These are phyloP conservation scores for Thoreauomyces humboldtii DNA, from an alignment of 192 early-diverging fungal genomes.

Conservation along the genomic window DNA sequence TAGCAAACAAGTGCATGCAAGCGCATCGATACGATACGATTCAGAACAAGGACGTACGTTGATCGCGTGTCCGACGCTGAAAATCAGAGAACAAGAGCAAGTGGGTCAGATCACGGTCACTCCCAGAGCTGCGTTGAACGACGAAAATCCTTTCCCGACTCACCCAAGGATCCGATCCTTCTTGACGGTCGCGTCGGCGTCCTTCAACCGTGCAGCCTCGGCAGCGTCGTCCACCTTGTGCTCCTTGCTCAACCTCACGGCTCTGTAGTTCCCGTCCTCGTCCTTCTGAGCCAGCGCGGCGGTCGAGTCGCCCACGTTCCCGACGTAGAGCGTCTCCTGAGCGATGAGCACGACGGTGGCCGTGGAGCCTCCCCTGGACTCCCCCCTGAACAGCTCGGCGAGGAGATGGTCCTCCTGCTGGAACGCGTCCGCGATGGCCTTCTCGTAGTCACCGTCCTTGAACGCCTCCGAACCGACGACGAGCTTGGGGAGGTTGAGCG, in stretches of 20 bases:
- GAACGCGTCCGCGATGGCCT: conserved; percentile 19
- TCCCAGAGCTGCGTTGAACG: too few relatives aligned
- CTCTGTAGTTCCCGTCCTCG: conserved; percentile 3
- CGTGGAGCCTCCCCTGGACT: conserved; percentile 18
- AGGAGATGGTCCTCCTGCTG: conserved; percentile 21
- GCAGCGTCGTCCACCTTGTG: conserved; percentile 27
- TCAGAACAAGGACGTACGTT: too few relatives aligned
- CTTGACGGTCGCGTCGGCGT: conserved; percentile 19
- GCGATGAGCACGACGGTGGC: conserved; percentile 28
- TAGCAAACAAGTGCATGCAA: too few relatives aligned
- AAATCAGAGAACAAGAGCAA: too few relatives aligned
- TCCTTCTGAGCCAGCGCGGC: conserved; percentile 17
- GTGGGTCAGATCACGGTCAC: too few relatives aligned
- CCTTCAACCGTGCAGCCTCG: conserved; percentile 17
- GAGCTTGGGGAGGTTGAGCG: conserved; percentile 19
- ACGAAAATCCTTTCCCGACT: too few relatives aligned
- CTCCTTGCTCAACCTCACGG: conserved; percentile 26
- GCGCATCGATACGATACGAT: too few relatives aligned
- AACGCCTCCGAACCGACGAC: conserved; percentile 18
- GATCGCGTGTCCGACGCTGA: conserved; percentile 31
- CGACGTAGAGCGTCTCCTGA: conserved; percentile 13
- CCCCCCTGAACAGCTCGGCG: conserved; percentile 9
- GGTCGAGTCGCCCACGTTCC: conserved; percentile 30
- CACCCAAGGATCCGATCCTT: conserved; percentile 23
- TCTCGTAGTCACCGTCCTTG: conserved; percentile 18